These are phyloP conservation scores for Gypsophila paniculata DNA, from an alignment of 179 eudicot genomes.

Conservation along the genomic window DNA sequence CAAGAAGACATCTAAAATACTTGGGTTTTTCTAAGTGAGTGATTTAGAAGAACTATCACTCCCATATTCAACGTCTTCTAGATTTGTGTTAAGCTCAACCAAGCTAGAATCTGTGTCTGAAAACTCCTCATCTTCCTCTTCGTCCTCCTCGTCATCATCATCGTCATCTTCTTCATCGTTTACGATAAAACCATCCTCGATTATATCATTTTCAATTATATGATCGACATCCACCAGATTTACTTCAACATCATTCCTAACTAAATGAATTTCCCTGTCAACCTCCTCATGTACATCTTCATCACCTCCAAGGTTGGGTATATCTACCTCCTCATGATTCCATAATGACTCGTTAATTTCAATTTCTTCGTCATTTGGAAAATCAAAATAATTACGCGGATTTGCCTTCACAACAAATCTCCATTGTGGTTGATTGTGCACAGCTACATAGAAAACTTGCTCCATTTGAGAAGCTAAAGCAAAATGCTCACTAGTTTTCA, in stretches of 20 bases:
- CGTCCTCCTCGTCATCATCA: not conserved
- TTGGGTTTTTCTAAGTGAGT: not conserved
- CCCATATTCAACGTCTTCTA: not conserved
- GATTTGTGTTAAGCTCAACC: not conserved
- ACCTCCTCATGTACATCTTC: not conserved
- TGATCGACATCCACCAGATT: not conserved
- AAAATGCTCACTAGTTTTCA: slow-evolving; percentile 16
- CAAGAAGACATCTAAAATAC: no score
- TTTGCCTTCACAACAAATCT: not conserved
- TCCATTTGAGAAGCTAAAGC: not conserved
- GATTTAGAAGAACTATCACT: not conserved
- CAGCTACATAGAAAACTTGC: not conserved
- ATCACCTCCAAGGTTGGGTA: no score
- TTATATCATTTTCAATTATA: no score
- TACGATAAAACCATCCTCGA: no score
- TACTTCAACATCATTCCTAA: not conserved
- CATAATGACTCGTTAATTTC: no score
- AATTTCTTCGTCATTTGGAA: not conserved
- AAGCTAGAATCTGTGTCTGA: not conserved
- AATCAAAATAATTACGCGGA: slow-evolving; percentile 6
- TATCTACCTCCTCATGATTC: no score
- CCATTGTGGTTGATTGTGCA: slow-evolving; percentile 10
- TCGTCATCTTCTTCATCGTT: no score
- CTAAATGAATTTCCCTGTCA: not conserved
- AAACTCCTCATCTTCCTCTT: not conserved